These are phyloP conservation scores for Alternaria brassicicola DNA, from an alignment of 2,329 filamentous ascomycete genomes.

Conservation along the genomic window DNA sequence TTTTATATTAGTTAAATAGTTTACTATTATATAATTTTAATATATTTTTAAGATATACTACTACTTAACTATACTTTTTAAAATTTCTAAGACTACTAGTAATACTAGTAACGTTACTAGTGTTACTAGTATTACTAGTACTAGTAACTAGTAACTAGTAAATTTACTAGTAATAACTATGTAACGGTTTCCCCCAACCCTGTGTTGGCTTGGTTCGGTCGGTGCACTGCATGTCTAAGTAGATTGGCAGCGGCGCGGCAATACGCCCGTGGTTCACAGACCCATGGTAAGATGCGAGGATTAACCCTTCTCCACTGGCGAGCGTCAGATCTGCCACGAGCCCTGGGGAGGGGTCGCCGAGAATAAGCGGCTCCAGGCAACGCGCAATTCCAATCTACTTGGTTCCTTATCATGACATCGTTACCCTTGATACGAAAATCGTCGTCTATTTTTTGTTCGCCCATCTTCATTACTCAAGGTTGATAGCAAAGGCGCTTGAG, in stretches of 20 bases:
- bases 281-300: slow-evolving; percentile 1
- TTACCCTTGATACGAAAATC: background rate
- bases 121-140: no score
- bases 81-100: no score
- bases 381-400: slow-evolving; percentile 1
- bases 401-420: background rate
- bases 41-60: no score
- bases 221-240: background rate
- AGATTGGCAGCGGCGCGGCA: background rate
- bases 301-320: background rate
- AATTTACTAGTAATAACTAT: no score
- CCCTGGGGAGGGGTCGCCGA: background rate
- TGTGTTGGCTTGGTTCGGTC: background rate
- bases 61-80: no score
- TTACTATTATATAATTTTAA: no score
- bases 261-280: background rate
- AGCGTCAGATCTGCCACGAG: background rate
- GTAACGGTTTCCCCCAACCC: no score
- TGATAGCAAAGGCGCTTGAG: background rate
- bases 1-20: no score
- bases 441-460: background rate
- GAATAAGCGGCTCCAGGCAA: background rate
- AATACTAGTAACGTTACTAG: no score
- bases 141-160: no score
- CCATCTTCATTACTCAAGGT: background rate